Conservation (phyloP, 2,329 filamentous ascomycete genomes). For the Talaromyces sp. region DNA sequence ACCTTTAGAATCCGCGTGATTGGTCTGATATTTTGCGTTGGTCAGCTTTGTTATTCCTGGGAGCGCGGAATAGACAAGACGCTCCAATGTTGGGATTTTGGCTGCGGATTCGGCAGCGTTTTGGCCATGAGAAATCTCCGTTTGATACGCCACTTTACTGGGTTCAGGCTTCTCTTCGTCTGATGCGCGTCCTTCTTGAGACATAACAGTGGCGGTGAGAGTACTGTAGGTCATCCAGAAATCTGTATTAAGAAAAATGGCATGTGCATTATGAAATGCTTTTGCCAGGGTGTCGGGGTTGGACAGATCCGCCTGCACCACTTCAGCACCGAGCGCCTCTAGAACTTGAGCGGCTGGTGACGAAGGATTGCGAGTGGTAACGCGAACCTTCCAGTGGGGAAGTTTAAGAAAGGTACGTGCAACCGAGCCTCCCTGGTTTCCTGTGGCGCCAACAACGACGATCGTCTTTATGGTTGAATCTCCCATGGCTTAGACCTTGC, state of each 20-base stretch:
- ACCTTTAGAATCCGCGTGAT: not conserved
- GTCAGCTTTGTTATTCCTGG: conserved; percentile 40
- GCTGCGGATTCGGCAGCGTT: not conserved
- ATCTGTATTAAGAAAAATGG: not conserved
- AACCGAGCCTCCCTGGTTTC: not conserved
- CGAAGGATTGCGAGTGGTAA: not conserved
- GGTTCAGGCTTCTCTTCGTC: not conserved
- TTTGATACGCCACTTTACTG: not conserved
- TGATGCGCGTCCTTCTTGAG: not conserved
- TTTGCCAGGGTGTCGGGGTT: not conserved
- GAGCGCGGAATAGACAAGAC: conserved; percentile 52
- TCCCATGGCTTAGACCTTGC: not conserved
- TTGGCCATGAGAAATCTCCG: not conserved
- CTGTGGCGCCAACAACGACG: not conserved
- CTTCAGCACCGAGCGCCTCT: not conserved
- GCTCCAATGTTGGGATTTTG: conserved; percentile 36
- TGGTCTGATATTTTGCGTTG: not conserved
- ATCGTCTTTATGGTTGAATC: not conserved
- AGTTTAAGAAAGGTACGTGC: not conserved
- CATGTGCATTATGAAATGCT: not conserved
- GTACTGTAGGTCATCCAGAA: not conserved
- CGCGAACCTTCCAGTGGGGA: not conserved
- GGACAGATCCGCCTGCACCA: not conserved
- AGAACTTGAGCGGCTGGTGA: not conserved
- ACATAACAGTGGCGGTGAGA: not conserved